Percentiles rank a stretch among this genome's conserved stretches.
Conservation (phyloP, 164 flowering plant genomes). For the Cinnamomum chago region DNA sequence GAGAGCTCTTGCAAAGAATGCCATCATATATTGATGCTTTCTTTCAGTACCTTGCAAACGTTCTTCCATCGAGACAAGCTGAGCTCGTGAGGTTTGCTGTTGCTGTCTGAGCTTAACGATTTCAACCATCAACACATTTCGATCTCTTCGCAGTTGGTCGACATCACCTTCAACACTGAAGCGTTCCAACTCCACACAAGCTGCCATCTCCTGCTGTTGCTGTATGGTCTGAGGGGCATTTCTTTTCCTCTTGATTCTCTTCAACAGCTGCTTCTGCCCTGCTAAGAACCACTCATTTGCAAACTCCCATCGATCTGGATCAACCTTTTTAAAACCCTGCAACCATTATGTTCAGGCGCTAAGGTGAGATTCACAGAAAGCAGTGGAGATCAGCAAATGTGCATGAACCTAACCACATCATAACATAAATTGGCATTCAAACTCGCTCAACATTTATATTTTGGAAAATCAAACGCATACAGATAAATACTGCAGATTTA, state of each 20-base stretch:
- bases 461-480: neutral
- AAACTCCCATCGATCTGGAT: constrained; percentile 91
- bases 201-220: constrained; percentile 25
- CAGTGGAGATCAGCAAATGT: neutral
- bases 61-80: constrained; percentile 38
- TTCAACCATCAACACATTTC: constrained; percentile 47
- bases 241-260: constrained; percentile 66
- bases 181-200: constrained; percentile 56
- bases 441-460: neutral
- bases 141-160: constrained; percentile 55
- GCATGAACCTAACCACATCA: neutral
- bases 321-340: constrained; percentile 88
- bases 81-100: constrained; percentile 42
- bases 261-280: constrained; percentile 79
- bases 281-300: constrained; percentile 79
- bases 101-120: constrained; percentile 54
- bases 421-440: neutral
- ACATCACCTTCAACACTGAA: constrained; percentile 56
- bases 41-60: constrained; percentile 43
- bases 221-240: constrained; percentile 26
- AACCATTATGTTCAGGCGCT: constrained; percentile 3
- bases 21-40: constrained; percentile 63
- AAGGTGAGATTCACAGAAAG: neutral
- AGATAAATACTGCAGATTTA: too few relatives aligned
- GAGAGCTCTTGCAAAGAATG: constrained; percentile 62